Conservation (phyloP, 139 green algal species). For the Edaphochlamys debaryana region DNA sequence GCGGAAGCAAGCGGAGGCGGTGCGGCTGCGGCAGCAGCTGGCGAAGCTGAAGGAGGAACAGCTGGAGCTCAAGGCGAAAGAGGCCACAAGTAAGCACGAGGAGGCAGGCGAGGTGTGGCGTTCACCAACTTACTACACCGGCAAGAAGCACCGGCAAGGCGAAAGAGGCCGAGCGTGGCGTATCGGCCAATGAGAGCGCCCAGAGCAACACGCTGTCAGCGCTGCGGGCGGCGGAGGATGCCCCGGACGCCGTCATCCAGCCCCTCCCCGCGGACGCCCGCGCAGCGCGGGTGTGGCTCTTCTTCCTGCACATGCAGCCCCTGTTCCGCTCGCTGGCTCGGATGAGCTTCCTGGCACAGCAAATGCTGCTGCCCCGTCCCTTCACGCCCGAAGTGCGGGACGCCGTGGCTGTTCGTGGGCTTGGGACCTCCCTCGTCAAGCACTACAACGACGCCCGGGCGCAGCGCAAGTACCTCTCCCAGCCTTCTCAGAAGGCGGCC, state of each 20-base stretch:
- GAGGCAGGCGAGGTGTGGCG: too few relatives aligned
- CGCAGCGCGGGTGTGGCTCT: constrained; percentile 47
- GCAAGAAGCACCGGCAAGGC: too few relatives aligned
- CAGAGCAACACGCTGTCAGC: neutral
- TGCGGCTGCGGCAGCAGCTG: constrained; percentile 16
- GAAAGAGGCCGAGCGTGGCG: too few relatives aligned
- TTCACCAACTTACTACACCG: too few relatives aligned
- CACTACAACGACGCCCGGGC: constrained; percentile 40
- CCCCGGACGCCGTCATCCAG: constrained; percentile 55
- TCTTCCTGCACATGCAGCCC: constrained; percentile 64
- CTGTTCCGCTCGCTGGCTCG: constrained; percentile 53
- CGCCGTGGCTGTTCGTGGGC: neutral
- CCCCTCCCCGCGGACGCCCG: constrained; percentile 58
- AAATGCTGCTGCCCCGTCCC: constrained; percentile 58
- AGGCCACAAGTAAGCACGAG: too few relatives aligned
- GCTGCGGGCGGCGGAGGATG: constrained; percentile 15
- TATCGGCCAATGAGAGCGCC: neutral
- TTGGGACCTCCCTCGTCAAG: neutral
- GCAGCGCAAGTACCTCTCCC: constrained; percentile 12
- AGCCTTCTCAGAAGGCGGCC: neutral
- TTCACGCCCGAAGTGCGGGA: neutral
- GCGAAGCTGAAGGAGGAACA: neutral
- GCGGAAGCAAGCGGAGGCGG: neutral
- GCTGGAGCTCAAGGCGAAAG: too few relatives aligned
- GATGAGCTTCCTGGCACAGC: constrained; percentile 57